Percentiles rank a stretch among this genome's conserved stretches.
Conservation (phyloP, 2,329 filamentous ascomycete genomes). For the Aspergillus sp. region DNA sequence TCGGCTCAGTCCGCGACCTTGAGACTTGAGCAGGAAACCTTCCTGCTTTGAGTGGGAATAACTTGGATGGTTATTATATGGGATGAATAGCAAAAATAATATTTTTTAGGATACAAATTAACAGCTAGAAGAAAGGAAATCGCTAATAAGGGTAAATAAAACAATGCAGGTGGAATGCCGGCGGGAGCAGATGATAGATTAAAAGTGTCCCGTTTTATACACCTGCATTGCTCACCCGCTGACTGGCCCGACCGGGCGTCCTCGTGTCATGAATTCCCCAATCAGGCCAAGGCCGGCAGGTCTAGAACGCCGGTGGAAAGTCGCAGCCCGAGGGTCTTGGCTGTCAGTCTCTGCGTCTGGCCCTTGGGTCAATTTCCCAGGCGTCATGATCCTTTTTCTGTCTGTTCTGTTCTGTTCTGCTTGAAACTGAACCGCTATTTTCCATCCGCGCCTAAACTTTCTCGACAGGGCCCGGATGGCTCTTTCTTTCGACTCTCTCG, state of each 20-base stretch:
- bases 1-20: not conserved
- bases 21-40: not conserved
- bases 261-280: conserved; percentile 28
- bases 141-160: no score
- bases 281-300: conserved; percentile 21
- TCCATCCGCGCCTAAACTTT: conserved; percentile 18
- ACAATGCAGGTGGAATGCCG: not conserved
- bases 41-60: not conserved
- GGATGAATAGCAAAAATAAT: no score
- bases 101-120: no score
- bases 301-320: conserved; percentile 25
- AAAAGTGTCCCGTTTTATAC: conserved; percentile 4
- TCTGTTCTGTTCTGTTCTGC: conserved; percentile 3
- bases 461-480: conserved; percentile 12
- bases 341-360: conserved; percentile 17
- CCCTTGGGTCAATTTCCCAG: conserved; percentile 18
- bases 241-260: conserved; percentile 12
- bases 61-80: no score
- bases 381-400: conserved; percentile 24
- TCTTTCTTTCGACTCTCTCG: conserved; percentile 17
- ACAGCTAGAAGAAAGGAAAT: not conserved
- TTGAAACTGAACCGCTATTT: conserved; percentile 8
- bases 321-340: conserved; percentile 21
- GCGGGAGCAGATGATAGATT: not conserved
- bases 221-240: conserved; percentile 4